Conservation (phyloP, 306 rosid genomes). For the Cucurbita moschata region DNA sequence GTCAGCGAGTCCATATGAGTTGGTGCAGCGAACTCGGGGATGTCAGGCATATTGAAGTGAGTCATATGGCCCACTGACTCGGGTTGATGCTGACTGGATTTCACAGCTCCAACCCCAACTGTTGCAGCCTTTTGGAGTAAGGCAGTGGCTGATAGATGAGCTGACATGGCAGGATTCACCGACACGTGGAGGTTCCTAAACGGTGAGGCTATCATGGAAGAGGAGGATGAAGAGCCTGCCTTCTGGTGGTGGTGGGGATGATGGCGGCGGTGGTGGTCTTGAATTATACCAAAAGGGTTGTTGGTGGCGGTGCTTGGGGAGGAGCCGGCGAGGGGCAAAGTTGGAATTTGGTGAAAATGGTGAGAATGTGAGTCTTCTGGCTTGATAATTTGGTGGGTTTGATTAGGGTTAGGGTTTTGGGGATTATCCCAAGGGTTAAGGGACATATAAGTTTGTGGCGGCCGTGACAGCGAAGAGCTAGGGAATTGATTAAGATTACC, state of each 20-base stretch:
- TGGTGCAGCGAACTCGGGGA: conserved; percentile 21
- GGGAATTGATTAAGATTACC: conserved; percentile 14
- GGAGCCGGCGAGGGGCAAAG: not conserved
- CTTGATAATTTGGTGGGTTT: conserved; percentile 31
- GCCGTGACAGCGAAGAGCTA: not conserved
- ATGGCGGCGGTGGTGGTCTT: not conserved
- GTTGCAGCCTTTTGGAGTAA: conserved; percentile 86
- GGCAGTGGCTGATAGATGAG: conserved; percentile 83
- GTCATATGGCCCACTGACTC: conserved; percentile 27
- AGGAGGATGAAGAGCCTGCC: not conserved
- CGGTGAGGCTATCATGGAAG: conserved; percentile 28
- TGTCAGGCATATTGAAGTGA: conserved; percentile 1
- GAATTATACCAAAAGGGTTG: conserved; percentile 12
- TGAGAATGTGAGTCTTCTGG: conserved; percentile 16
- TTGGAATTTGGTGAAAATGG: not conserved
- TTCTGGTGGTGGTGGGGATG: not conserved
- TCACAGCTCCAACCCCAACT: conserved; percentile 26
- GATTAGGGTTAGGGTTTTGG: conserved; percentile 75
- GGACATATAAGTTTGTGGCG: conserved; percentile 15
- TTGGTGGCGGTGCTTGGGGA: not conserved
- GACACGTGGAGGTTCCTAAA: conserved; percentile 28
- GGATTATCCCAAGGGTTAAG: conserved; percentile 33
- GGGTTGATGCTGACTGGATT: conserved; percentile 9
- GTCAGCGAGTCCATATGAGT: conserved; percentile 22
- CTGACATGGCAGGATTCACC: conserved; percentile 26